Conservation (phyloP, 2,329 filamentous ascomycete genomes). For the Aspergillus hortae region DNA sequence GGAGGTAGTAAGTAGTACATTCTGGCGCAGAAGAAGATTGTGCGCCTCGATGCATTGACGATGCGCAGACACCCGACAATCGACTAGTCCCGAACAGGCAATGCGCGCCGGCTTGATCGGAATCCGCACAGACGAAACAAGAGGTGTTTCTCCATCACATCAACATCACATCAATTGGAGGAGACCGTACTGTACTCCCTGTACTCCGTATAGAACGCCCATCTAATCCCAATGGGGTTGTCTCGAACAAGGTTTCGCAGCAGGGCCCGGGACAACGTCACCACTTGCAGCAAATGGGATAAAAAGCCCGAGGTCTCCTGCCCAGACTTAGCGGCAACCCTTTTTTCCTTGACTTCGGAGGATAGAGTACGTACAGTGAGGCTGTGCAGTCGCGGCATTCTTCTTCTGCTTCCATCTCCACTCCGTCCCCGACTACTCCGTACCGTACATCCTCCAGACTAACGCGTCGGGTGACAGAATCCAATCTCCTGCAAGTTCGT, state of each 20-base stretch:
- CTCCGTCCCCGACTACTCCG: no score
- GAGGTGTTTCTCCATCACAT: background rate
- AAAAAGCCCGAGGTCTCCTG: background rate
- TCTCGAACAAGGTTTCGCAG: background rate
- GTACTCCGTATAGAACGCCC: background rate
- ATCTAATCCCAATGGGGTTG: background rate
- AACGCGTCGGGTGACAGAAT: background rate
- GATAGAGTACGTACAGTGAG: background rate
- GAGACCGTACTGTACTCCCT: background rate
- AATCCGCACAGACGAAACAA: background rate
- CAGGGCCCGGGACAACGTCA: background rate
- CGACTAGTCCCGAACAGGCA: no score
- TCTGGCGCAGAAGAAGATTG: no score
- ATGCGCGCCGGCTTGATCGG: no score
- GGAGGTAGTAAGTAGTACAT: no score
- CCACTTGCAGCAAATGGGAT: background rate
- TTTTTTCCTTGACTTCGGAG: background rate
- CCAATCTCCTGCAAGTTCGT: background rate
- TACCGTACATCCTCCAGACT: no score
- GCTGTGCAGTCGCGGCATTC: slow-evolving; percentile 1
- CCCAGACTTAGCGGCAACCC: background rate
- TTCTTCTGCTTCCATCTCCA: no score
- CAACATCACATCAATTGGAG: background rate
- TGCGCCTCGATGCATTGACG: no score
- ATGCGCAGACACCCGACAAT: no score